Evolutionary conservation across 345 rosid species (phyloP).

Genomic region (Melaleuca alternifolia): DNA sequence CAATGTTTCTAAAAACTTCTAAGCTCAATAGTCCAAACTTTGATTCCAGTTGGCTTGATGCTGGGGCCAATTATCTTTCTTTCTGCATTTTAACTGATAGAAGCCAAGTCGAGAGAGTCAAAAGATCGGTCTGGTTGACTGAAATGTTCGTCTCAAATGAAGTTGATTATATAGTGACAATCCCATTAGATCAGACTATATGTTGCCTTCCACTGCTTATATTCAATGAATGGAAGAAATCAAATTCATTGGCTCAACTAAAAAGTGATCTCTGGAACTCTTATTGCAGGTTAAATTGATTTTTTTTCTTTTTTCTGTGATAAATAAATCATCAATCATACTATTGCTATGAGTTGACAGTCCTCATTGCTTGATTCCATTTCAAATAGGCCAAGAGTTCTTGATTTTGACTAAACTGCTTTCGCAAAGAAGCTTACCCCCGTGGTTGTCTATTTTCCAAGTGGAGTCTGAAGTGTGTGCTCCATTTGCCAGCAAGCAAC

Average conservation of each 20-base stretch:
- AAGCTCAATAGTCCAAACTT: neutral
- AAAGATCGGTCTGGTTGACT: neutral
- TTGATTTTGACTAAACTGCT: neutral
- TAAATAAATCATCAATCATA: neutral
- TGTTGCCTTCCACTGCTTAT: neutral
- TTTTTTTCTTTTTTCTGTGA: neutral
- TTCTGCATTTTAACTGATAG: neutral
- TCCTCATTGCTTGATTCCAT: neutral
- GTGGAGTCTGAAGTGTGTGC: slow-evolving; percentile 23
- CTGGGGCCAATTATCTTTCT: neutral
- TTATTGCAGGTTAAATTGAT: neutral
- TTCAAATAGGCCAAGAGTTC: neutral
- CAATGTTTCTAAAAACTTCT: neutral
- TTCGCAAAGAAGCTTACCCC: neutral
- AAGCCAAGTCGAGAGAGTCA: neutral
- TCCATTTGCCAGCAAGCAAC: slow-evolving; percentile 55
- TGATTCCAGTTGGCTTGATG: neutral
- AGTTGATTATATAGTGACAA: neutral
- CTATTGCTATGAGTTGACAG: neutral
- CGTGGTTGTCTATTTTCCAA: slow-evolving; percentile 43
- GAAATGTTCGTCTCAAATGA: neutral
- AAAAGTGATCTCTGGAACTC: neutral
- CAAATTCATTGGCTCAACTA: neutral
- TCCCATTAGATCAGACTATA: neutral
- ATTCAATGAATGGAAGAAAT: neutral